These are phyloP conservation scores for Ophiostoma tasmaniense DNA, from an alignment of 2,329 filamentous ascomycete species.

Conservation along the genomic window DNA sequence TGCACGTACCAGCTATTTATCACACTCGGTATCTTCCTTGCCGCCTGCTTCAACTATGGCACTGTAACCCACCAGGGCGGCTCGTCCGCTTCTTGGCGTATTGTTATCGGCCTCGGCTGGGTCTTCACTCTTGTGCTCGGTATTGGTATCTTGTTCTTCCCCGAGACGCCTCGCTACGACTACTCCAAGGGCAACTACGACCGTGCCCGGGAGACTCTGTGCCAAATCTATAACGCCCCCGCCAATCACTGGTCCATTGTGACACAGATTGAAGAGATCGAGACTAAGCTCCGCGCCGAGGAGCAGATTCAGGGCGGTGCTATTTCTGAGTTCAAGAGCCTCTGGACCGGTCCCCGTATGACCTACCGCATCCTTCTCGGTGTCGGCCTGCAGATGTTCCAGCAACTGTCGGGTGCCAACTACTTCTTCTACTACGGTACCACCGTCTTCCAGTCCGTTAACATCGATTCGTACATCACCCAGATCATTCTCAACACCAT, in stretches of 20 bases:
- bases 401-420: constrained; percentile 58
- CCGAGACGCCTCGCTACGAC: constrained; percentile 45
- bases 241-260: constrained; percentile 18
- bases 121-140: constrained; percentile 44
- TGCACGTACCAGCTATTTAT: constrained; percentile 67
- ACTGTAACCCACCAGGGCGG: constrained; percentile 35
- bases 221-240: constrained; percentile 16
- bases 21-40: constrained; percentile 56
- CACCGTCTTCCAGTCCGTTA: constrained; percentile 58
- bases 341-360: constrained; percentile 52
- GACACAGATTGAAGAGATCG: constrained; percentile 18
- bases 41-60: constrained; percentile 42
- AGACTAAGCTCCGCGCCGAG: constrained; percentile 27
- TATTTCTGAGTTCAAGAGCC: constrained; percentile 45
- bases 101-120: constrained; percentile 51
- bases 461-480: constrained; percentile 57
- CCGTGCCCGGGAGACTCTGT: constrained; percentile 16
- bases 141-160: constrained; percentile 44
- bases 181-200: constrained; percentile 15
- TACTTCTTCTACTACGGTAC: constrained; percentile 54
- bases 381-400: constrained; percentile 54
- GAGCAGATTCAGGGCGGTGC: constrained; percentile 40
- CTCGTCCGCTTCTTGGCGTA: constrained; percentile 46
- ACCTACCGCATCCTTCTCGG: constrained; percentile 57
- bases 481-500: constrained; percentile 48